Conservation (phyloP, 768 basidiomycete species). For the Cyclocybe aegerita region DNA sequence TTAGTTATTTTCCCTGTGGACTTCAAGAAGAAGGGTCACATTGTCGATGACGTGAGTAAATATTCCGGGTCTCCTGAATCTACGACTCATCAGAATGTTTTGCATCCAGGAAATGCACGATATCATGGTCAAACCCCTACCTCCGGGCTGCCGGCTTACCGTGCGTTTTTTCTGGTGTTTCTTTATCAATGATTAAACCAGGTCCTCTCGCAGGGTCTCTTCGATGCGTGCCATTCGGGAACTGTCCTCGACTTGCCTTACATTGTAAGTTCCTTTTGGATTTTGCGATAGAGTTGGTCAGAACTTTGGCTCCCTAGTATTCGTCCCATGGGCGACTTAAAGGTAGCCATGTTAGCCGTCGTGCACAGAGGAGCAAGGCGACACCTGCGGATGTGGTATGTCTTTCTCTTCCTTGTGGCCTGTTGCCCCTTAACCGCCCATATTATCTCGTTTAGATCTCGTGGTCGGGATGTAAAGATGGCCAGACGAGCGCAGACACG, state of each 20-base stretch:
- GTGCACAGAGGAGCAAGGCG: constrained; percentile 38
- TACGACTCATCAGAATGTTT: not conserved
- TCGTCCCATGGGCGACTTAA: constrained; percentile 57
- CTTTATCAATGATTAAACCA: no score
- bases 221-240: constrained; percentile 58
- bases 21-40: constrained; percentile 71
- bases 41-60: constrained; percentile 71
- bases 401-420: constrained; percentile 1
- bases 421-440: not conserved
- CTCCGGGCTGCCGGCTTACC: constrained; percentile 50
- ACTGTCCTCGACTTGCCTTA: constrained; percentile 50
- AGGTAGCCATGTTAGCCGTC: constrained; percentile 37
- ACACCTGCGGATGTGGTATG: constrained; percentile 71
- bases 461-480: constrained; percentile 71
- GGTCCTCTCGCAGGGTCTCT: constrained; percentile 40
- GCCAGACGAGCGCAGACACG: constrained; percentile 73
- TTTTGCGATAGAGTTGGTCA: no score
- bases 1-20: constrained; percentile 89
- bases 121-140: constrained; percentile 48
- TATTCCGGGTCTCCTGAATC: not conserved
- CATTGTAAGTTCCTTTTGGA: constrained; percentile 39
- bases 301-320: constrained; percentile 38
- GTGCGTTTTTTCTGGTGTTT: no score
- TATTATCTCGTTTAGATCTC: constrained; percentile 47
- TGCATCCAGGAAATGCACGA: constrained; percentile 42